These are phyloP conservation scores for Collariella sp. DNA, from an alignment of 495 filamentous ascomycete species.

Conservation along the genomic window DNA sequence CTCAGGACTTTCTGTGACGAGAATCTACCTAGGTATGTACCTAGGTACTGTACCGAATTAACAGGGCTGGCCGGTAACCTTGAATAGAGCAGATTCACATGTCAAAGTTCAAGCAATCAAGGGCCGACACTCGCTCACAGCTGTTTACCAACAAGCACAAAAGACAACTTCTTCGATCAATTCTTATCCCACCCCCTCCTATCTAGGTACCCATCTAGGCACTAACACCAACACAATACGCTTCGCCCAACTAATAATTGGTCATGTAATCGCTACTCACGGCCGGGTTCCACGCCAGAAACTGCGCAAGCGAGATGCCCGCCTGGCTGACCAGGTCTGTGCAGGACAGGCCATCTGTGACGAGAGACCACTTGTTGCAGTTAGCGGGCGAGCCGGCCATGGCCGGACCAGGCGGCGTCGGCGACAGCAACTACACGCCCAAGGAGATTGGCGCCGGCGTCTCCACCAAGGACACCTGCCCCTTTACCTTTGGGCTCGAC, in stretches of 20 bases:
- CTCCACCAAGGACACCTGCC: slow-evolving; percentile 11
- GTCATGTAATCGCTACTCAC: slow-evolving; percentile 5
- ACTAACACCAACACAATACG: slow-evolving; percentile 19
- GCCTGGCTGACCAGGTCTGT: not conserved
- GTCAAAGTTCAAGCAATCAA: too few species aligned
- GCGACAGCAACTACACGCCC: too few species aligned
- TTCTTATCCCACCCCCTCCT: too few species aligned
- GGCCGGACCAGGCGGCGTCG: slow-evolving; percentile 12
- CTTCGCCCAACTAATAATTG: slow-evolving; percentile 14
- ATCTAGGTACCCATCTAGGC: too few species aligned
- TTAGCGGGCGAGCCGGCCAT: slow-evolving; percentile 9
- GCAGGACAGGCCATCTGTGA: not conserved
- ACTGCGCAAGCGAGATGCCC: slow-evolving; percentile 10
- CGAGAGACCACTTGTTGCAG: slow-evolving; percentile 19
- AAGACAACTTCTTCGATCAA: too few species aligned
- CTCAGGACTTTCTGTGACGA: not conserved
- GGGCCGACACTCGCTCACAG: too few species aligned
- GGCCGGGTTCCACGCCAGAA: slow-evolving; percentile 17
- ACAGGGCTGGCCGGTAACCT: not conserved
- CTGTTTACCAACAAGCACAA: too few species aligned
- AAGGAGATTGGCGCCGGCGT: slow-evolving; percentile 4
- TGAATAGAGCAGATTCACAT: too few species aligned
- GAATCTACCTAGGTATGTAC: not conserved
- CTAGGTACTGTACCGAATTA: not conserved
- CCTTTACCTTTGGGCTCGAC: slow-evolving; percentile 25